Evolutionary conservation across 1,284 basidiomycete genomes (phyloP).

Genomic region (Microstroma glucosiphilum): DNA sequence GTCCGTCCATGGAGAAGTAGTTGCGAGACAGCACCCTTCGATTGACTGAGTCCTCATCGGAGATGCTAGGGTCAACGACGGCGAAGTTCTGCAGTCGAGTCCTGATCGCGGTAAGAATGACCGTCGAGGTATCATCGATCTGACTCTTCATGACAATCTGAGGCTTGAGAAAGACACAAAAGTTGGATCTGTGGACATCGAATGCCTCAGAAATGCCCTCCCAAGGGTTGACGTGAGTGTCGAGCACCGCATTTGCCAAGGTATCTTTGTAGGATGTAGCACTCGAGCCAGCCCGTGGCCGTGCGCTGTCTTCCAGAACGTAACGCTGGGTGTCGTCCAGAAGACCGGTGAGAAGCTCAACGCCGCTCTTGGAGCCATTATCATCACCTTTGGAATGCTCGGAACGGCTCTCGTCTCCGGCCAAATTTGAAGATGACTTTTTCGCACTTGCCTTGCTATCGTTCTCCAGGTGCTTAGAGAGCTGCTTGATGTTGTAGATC

Average conservation of each 20-base stretch:
- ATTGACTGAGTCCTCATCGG: slow-evolving; percentile 72
- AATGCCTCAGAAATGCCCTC: slow-evolving; percentile 52
- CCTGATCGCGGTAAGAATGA: slow-evolving; percentile 75
- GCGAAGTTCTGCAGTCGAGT: slow-evolving; percentile 73
- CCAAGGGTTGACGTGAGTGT: slow-evolving; percentile 19
- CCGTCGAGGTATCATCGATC: slow-evolving; percentile 60
- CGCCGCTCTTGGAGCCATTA: slow-evolving; percentile 7
- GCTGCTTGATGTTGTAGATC: slow-evolving; percentile 39
- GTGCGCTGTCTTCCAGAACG: slow-evolving; percentile 6
- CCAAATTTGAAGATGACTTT: background rate
- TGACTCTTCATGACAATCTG: slow-evolving; percentile 77
- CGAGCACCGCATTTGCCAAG: slow-evolving; percentile 7
- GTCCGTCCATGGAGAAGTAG: slow-evolving; percentile 67
- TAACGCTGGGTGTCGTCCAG: slow-evolving; percentile 37
- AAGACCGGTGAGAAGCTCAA: slow-evolving; percentile 45
- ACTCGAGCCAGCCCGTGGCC: background rate
- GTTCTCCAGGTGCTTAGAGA: slow-evolving; percentile 24
- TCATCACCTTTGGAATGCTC: background rate
- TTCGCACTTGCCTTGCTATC: background rate
- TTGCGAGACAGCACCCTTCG: slow-evolving; percentile 78
- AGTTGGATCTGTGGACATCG: slow-evolving; percentile 61
- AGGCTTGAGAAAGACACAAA: slow-evolving; percentile 79
- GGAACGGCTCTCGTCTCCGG: background rate
- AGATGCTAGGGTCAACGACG: slow-evolving; percentile 64
- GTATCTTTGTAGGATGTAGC: slow-evolving; percentile 14